phyloP scores from a whole-genome alignment of 306 rosid species.

The Prunus fruticosa region DNA sequence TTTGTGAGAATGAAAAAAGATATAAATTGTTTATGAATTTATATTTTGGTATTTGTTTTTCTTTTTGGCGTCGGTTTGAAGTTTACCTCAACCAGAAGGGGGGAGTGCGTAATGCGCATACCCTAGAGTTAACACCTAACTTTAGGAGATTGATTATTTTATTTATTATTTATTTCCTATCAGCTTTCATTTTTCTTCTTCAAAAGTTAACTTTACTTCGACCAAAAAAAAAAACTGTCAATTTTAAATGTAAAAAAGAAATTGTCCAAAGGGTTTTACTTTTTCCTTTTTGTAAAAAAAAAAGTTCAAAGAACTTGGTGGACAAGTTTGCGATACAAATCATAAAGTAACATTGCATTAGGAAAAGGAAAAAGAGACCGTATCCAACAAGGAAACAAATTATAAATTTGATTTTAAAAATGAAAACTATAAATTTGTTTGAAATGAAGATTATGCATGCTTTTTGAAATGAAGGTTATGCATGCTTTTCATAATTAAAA shows the following conservation, averaged over 20 bases:
- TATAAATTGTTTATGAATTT: conserved; percentile 5
- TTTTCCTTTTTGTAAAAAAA: too few relatives aligned
- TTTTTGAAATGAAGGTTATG: neutral
- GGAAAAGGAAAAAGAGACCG: neutral
- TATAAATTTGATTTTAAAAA: too few relatives aligned
- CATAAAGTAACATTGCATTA: neutral
- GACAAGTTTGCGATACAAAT: neutral
- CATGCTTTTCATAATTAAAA: too few relatives aligned
- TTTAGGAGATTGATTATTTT: too few relatives aligned
- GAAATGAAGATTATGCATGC: neutral
- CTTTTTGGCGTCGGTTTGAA: neutral
- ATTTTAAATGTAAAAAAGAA: too few relatives aligned
- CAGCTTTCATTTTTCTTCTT: too few relatives aligned
- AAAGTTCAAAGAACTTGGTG: neutral
- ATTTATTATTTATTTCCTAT: too few relatives aligned
- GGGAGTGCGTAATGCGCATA: neutral
- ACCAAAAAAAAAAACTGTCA: too few relatives aligned
- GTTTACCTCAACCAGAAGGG: neutral
- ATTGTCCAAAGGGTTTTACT: too few relatives aligned
- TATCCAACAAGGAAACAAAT: neutral
- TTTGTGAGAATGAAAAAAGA: conserved; percentile 17
- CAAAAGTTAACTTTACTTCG: too few relatives aligned
- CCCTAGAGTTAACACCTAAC: neutral
- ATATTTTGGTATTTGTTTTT: neutral
- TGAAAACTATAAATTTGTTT: too few relatives aligned